A percentile compares a stretch with the other conserved stretches of the same genome.
Conservation (phyloP, 129 eudicot species). For the Cynara cardunculus region DNA sequence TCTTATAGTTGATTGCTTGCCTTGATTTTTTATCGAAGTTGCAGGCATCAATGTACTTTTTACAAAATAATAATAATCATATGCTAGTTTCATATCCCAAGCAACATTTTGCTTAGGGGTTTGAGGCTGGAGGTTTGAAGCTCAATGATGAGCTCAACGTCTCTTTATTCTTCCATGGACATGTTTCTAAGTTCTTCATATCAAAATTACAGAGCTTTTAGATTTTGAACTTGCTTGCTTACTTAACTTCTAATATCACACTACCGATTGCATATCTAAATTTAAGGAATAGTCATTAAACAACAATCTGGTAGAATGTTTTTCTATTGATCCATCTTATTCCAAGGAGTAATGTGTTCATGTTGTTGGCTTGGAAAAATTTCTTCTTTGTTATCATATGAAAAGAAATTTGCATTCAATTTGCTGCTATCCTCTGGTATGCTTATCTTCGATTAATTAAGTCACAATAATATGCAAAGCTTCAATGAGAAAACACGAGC, state of each 20-base stretch:
- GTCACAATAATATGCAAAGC: neutral
- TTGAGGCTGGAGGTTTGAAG: neutral
- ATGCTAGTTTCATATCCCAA: neutral
- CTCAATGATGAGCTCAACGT: neutral
- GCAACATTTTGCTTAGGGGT: neutral
- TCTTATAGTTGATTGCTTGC: neutral
- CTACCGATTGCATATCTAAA: neutral
- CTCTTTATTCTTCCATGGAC: neutral
- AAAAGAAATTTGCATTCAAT: neutral
- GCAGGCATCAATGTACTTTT: neutral
- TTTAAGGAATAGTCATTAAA: neutral
- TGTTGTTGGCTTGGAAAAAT: neutral
- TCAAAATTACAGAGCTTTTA: neutral
- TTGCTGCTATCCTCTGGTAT: neutral
- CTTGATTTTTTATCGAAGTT: neutral
- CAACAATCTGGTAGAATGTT: neutral
- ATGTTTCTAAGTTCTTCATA: neutral
- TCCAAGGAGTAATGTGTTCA: neutral
- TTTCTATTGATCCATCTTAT: neutral
- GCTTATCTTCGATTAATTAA: neutral
- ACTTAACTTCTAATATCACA: neutral
- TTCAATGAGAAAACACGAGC: neutral
- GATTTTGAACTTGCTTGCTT: neutral
- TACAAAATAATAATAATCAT: neutral
- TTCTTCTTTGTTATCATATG: neutral